Evolutionary conservation across 768 basidiomycete species (phyloP).

Genomic region (Neoboletus subvelutipes): DNA sequence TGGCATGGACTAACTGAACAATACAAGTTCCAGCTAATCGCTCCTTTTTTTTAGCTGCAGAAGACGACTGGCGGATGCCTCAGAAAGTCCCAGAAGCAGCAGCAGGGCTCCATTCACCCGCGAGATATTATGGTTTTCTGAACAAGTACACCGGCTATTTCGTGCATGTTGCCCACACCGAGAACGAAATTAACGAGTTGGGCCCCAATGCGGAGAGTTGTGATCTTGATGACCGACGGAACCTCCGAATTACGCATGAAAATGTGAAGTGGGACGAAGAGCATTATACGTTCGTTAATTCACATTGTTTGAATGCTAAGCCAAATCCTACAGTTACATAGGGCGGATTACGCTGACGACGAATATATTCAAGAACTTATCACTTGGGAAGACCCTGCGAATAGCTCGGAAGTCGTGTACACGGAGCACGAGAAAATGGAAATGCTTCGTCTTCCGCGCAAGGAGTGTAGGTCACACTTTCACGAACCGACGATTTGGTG

Average conservation of each 20-base stretch:
- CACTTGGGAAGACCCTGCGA: slow-evolving; percentile 60
- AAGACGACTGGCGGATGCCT: slow-evolving; percentile 77
- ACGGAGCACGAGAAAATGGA: slow-evolving; percentile 69
- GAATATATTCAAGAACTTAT: slow-evolving; percentile 72
- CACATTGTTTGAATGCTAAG: neutral
- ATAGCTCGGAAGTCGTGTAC: slow-evolving; percentile 45
- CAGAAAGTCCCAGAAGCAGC: slow-evolving; percentile 53
- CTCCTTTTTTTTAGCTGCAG: slow-evolving; percentile 55
- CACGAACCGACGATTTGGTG: neutral
- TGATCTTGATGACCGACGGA: slow-evolving; percentile 48
- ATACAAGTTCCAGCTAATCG: slow-evolving; percentile 5
- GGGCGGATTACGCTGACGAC: slow-evolving; percentile 81
- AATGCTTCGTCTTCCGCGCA: slow-evolving; percentile 56
- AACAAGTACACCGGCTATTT: slow-evolving; percentile 76
- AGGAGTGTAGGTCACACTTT: slow-evolving; percentile 45
- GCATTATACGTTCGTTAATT: slow-evolving; percentile 68
- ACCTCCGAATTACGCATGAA: slow-evolving; percentile 57
- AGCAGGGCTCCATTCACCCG: slow-evolving; percentile 37
- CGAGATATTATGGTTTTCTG: slow-evolving; percentile 73
- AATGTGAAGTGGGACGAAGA: slow-evolving; percentile 81
- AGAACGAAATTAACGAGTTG: slow-evolving; percentile 82
- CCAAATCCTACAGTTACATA: slow-evolving; percentile 29
- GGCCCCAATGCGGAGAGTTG: slow-evolving; percentile 65
- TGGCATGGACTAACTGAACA: slow-evolving; percentile 21
- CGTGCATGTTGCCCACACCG: slow-evolving; percentile 64